These are phyloP conservation scores for Corynascus novoguineensis DNA, from an alignment of 495 filamentous ascomycete species.

Conservation along the genomic window DNA sequence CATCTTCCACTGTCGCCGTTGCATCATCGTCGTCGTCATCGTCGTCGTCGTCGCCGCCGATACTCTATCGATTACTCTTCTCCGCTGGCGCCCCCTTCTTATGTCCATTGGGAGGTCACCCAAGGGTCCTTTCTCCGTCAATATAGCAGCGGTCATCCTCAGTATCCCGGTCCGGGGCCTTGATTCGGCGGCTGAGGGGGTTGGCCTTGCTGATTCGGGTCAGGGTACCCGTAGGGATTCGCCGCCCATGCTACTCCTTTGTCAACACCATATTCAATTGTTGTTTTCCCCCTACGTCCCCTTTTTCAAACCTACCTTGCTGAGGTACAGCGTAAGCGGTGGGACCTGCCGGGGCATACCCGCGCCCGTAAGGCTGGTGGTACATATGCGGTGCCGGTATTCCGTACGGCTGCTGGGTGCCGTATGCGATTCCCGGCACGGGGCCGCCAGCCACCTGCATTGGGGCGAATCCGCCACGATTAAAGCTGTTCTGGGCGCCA, in stretches of 20 bases:
- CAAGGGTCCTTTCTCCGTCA: too few relatives aligned
- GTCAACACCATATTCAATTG: neutral
- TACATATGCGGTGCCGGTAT: slow-evolving; percentile 25
- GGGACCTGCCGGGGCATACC: slow-evolving; percentile 24
- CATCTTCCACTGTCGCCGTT: too few relatives aligned
- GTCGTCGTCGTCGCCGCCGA: slow-evolving; percentile 7
- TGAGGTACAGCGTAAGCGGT: slow-evolving; percentile 32
- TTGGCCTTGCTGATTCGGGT: slow-evolving; percentile 31
- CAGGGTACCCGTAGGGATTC: slow-evolving; percentile 37
- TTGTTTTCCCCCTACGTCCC: neutral
- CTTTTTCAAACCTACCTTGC: slow-evolving; percentile 32
- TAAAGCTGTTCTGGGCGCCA: slow-evolving; percentile 27
- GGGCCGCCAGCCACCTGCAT: slow-evolving; percentile 27
- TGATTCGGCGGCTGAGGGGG: slow-evolving; percentile 31
- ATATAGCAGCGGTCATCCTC: neutral
- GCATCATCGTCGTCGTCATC: slow-evolving; percentile 6
- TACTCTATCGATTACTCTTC: neutral
- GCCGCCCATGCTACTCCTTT: slow-evolving; percentile 8
- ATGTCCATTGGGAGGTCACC: neutral
- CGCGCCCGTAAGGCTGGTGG: slow-evolving; percentile 27
- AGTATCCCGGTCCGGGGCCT: slow-evolving; percentile 30
- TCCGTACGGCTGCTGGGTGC: slow-evolving; percentile 32
- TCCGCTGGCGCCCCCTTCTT: neutral
- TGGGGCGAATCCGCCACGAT: slow-evolving; percentile 30
- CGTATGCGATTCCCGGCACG: slow-evolving; percentile 30